A percentile compares a stretch with the other conserved stretches of the same genome.
phyloP scores from a whole-genome alignment of 73 alveolate species.

The Symbiodinium pilosum region DNA sequence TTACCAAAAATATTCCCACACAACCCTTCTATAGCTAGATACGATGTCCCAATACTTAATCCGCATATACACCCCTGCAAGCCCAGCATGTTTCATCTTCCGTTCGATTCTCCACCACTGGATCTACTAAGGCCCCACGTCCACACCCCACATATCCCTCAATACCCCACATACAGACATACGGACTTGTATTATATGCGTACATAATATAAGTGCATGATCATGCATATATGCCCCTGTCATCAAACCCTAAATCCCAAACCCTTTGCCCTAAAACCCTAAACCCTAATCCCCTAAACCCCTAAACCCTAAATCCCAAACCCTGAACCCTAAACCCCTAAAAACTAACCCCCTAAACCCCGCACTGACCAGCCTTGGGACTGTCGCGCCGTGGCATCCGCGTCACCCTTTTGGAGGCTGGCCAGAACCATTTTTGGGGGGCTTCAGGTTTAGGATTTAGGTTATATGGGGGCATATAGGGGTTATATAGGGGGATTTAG shows the following conservation, averaged over 20 bases:
- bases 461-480: neutral
- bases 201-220: no score
- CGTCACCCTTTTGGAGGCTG: constrained; percentile 56
- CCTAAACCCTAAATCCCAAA: neutral
- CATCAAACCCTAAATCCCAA: neutral
- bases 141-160: no score
- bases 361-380: constrained; percentile 21
- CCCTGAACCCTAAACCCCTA: neutral
- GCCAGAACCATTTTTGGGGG: neutral
- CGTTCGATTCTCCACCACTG: no score
- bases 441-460: neutral
- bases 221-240: no score
- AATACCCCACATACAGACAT: no score
- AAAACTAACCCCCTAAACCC: neutral
- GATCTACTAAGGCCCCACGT: no score
- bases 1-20: no score
- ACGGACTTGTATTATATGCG: no score
- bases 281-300: neutral
- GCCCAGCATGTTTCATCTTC: no score
- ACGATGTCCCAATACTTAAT: no score
- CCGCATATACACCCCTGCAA: no score
- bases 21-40: no score
- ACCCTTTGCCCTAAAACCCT: neutral
- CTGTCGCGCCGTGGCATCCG: constrained; percentile 32
- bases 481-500: neutral